Conservation (phyloP, 179 eudicot genomes). For the Dionaea muscipula region DNA sequence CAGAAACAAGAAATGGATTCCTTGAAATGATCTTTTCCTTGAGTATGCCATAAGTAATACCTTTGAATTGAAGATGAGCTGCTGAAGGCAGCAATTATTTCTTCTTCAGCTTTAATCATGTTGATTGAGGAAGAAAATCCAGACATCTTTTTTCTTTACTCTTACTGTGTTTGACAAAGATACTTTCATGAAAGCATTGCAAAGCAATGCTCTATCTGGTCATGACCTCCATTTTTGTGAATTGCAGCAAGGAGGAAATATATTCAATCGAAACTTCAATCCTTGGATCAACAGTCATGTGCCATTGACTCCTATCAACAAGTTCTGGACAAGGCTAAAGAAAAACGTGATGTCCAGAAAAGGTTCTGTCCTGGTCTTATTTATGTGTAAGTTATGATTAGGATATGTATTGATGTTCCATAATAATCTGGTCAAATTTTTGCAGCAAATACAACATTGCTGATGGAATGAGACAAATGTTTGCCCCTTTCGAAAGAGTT, state of each 20-base stretch:
- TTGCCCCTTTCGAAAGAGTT: slow-evolving; percentile 49
- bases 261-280: slow-evolving; percentile 61
- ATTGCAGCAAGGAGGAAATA: slow-evolving; percentile 65
- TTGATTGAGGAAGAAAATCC: too few relatives aligned
- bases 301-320: slow-evolving; percentile 48
- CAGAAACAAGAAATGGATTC: too few relatives aligned
- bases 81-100: too few relatives aligned
- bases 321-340: slow-evolving; percentile 44
- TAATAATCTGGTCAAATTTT: background rate
- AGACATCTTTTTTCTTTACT: background rate
- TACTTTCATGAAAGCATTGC: background rate
- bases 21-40: too few relatives aligned
- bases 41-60: too few relatives aligned
- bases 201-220: too few relatives aligned
- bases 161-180: background rate
- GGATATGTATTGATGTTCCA: slow-evolving; percentile 11
- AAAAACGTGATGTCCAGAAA: slow-evolving; percentile 46
- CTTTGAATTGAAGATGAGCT: too few relatives aligned
- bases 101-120: too few relatives aligned
- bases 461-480: slow-evolving; percentile 52
- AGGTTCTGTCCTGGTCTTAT: slow-evolving; percentile 33
- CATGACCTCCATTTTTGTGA: slow-evolving; percentile 1
- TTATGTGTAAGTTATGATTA: background rate
- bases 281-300: slow-evolving; percentile 41
- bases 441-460: slow-evolving; percentile 44